Evolutionary conservation across 331 rosid genomes (phyloP).

Genomic region (Erythrophleum ivorense): DNA sequence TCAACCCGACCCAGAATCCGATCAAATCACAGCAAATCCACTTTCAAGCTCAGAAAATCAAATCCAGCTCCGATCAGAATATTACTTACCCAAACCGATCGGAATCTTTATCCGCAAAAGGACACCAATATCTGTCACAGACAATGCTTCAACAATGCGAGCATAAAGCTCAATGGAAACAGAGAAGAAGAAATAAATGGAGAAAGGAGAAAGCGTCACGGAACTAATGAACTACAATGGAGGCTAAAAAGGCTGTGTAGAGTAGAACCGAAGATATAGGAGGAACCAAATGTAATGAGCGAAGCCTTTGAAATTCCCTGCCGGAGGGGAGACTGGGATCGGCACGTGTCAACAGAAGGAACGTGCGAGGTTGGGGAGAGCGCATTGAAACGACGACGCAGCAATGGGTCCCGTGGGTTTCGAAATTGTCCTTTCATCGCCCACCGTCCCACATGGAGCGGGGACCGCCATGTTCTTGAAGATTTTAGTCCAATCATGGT

Average conservation of each 20-base stretch:
- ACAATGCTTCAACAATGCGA: conserved; percentile 6
- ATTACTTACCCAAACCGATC: not conserved
- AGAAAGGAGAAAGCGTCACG: not conserved
- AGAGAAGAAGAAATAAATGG: not conserved
- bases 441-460: conserved; percentile 52
- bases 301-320: conserved; percentile 43
- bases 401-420: conserved; percentile 31
- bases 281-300: not conserved
- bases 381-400: conserved; percentile 51
- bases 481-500: conserved; percentile 8
- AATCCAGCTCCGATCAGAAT: conserved; percentile 24
- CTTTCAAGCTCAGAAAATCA: not conserved
- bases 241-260: conserved; percentile 16
- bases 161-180: conserved; percentile 1
- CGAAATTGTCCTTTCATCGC: conserved; percentile 29
- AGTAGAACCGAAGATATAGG: conserved; percentile 49
- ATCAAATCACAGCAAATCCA: not conserved
- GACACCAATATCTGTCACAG: not conserved
- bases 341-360: conserved; percentile 34
- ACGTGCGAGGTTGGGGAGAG: not conserved
- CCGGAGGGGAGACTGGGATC: conserved; percentile 15
- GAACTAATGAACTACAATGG: conserved; percentile 30
- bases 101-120: not conserved
- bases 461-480: conserved; percentile 30
- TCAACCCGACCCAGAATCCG: not conserved